Evolutionary conservation across 768 basidiomycete species (phyloP).

Genomic region (Lactifluus pinguis): DNA sequence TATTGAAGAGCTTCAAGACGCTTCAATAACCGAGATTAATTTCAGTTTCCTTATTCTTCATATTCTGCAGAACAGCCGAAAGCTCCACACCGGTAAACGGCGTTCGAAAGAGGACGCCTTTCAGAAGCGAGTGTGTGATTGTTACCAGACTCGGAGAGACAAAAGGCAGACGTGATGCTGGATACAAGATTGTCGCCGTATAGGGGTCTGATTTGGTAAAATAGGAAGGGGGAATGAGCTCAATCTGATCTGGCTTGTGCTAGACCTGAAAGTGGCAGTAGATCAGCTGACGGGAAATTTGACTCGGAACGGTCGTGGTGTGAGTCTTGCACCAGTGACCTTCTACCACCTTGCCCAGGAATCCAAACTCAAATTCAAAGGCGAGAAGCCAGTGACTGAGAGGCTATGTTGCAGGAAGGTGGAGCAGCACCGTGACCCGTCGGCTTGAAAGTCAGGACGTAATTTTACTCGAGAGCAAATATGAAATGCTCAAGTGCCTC

Average conservation of each 20-base stretch:
- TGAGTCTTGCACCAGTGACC: slow-evolving; percentile 37
- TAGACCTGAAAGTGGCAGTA: slow-evolving; percentile 33
- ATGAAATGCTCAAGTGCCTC: slow-evolving; percentile 48
- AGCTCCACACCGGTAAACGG: too few relatives aligned
- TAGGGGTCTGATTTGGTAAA: slow-evolving; percentile 9
- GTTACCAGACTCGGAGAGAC: background rate
- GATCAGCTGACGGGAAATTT: background rate
- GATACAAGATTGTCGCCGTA: background rate
- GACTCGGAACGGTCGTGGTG: background rate
- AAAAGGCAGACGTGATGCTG: slow-evolving; percentile 20
- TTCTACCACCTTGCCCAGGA: slow-evolving; percentile 52
- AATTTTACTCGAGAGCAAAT: slow-evolving; percentile 42
- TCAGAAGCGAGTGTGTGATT: slow-evolving; percentile 30
- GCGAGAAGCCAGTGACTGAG: slow-evolving; percentile 45
- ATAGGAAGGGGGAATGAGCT: slow-evolving; percentile 26
- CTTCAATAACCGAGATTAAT: too few relatives aligned
- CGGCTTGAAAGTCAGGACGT: slow-evolving; percentile 20
- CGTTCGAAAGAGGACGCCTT: slow-evolving; percentile 8
- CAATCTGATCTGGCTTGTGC: slow-evolving; percentile 37
- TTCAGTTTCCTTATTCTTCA: too few relatives aligned
- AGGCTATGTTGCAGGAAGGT: slow-evolving; percentile 50
- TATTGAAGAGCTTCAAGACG: too few relatives aligned
- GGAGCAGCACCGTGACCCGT: slow-evolving; percentile 21
- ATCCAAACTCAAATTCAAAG: slow-evolving; percentile 51
- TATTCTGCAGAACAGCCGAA: too few relatives aligned